Percentiles rank a stretch among this genome's conserved stretches.
phyloP scores from a whole-genome alignment of 805 yeast genomes.

The Candida pseudofarinosa region DNA sequence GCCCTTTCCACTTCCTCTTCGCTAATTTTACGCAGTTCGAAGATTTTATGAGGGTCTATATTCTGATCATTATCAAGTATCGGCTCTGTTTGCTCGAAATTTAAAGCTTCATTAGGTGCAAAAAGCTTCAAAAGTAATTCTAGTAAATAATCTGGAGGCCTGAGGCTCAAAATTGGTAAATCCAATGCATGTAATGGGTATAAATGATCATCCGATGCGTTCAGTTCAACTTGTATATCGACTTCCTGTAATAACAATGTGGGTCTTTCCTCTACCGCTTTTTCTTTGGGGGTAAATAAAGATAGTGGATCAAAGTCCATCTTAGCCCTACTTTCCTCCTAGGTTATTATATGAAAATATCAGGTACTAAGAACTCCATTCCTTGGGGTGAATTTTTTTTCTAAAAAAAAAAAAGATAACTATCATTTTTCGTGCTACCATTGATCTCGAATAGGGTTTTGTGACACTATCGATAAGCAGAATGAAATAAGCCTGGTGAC shows the following conservation, averaged over 20 bases:
- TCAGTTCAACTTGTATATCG: constrained; percentile 3
- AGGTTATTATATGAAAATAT: neutral
- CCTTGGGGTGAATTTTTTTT: neutral
- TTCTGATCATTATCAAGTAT: constrained; percentile 4
- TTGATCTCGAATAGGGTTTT: too few relatives aligned
- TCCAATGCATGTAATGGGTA: constrained; percentile 52
- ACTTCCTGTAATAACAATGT: neutral
- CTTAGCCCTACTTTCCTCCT: neutral
- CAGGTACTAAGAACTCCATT: neutral
- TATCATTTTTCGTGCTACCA: too few relatives aligned
- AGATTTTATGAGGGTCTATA: constrained; percentile 13
- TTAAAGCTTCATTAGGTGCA: constrained; percentile 45
- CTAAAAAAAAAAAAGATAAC: too few relatives aligned
- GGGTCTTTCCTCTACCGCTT: constrained; percentile 3
- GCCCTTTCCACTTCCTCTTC: constrained; percentile 19
- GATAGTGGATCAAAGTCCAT: constrained; percentile 43
- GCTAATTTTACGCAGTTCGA: constrained; percentile 32
- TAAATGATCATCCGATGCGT: constrained; percentile 17
- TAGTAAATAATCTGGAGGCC: constrained; percentile 47
- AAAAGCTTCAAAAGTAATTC: constrained; percentile 44
- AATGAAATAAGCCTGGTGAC: too few relatives aligned
- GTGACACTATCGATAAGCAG: too few relatives aligned
- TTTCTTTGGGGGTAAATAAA: constrained; percentile 27
- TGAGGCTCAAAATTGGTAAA: constrained; percentile 46
- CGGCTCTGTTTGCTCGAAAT: constrained; percentile 37